Base-by-base conservation (phyloP, 2,329 filamentous ascomycete genomes). In the Aspergillus transmontanensis region DNA sequence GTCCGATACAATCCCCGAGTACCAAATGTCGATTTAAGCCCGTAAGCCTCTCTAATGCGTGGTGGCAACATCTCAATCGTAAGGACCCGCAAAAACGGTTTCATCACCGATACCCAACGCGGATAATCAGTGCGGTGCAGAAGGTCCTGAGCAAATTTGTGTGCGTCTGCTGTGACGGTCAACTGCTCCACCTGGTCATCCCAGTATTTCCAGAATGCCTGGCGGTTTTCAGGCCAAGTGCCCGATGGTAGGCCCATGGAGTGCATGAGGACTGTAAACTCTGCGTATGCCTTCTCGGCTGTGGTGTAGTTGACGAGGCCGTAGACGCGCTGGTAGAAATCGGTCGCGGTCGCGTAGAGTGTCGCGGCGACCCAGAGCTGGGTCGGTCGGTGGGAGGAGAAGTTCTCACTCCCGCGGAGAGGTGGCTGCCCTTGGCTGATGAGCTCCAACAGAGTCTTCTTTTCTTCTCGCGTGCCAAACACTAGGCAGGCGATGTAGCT, bases 241-340 rank as follows among this genome's bases (percentile, higher is more conserved):
- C 70, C 72, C 0, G 66, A n/a, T 0, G 74, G 71, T 7, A 77
- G 57, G 16, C 69, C 69, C 12, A 78, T 68, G 19, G 67, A 68
- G 51, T 68, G 63, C 51, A 75, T 64, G 16, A 78, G 59, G 19
- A 73, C 56, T 6, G 71, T 64, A 58, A 74, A 77, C 60, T 78
- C 76, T 34, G 58, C 51, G 53, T 76, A 78, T 4, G 69, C 73
- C 7, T 66, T 70, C 41, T 77, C 69, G 5, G 76, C 75, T 1
- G 72, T 75, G 21, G 71, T 64, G 48, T 73, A 72, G 57, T 72
- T 70, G 21, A 77, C 70, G 23, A 69, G 68, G 4, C 75, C 73
- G 48, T 77, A 76, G 57, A 77, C 71, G 12, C 76, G 73, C 66
- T 78, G 75, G 63, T 77, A 78, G 64, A 76, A 71, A 57, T 77